A percentile compares a stretch with the other conserved stretches of the same genome.
Evolutionary conservation across 2,329 filamentous ascomycete genomes (phyloP).

Genomic region (Cladosporium sp.): DNA sequence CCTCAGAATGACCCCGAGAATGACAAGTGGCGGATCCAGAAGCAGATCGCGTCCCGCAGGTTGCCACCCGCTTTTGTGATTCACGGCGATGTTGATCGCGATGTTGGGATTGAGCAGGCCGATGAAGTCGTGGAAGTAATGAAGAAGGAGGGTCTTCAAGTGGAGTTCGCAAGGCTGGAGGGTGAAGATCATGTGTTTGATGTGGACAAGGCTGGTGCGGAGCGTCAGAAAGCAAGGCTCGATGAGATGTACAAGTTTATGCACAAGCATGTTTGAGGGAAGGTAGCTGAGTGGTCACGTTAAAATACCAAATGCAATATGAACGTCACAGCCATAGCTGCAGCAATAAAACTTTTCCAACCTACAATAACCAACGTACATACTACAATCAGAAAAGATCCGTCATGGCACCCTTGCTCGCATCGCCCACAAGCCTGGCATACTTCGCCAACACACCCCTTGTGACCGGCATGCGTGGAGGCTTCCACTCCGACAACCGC

Average conservation of each 20-base stretch:
- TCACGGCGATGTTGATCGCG: slow-evolving; percentile 26
- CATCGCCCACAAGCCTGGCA: slow-evolving; percentile 80
- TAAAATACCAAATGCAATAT: too few relatives aligned
- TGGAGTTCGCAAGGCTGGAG: slow-evolving; percentile 25
- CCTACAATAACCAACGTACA: neutral
- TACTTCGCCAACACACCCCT: slow-evolving; percentile 90
- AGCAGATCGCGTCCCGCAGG: slow-evolving; percentile 21
- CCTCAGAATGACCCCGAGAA: slow-evolving; percentile 17
- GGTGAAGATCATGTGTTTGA: slow-evolving; percentile 28
- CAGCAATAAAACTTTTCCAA: neutral
- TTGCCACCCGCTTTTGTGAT: slow-evolving; percentile 27
- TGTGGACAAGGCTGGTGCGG: slow-evolving; percentile 9
- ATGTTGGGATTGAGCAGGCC: slow-evolving; percentile 27
- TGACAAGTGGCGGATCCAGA: slow-evolving; percentile 24
- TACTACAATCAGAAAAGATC: slow-evolving; percentile 56
- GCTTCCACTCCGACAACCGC: slow-evolving; percentile 63
- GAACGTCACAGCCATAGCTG: too few relatives aligned
- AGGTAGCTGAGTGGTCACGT: neutral
- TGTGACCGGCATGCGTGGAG: slow-evolving; percentile 68
- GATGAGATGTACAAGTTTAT: slow-evolving; percentile 27
- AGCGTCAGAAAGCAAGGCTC: slow-evolving; percentile 18
- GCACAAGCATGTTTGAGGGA: slow-evolving; percentile 23
- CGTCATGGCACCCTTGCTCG: slow-evolving; percentile 85
- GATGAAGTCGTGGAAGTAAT: slow-evolving; percentile 30
- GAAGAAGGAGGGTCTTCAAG: slow-evolving; percentile 22